These are phyloP conservation scores for Rhodotorula sp. DNA, from an alignment of 1,284 basidiomycete species.

Conservation along the genomic window DNA sequence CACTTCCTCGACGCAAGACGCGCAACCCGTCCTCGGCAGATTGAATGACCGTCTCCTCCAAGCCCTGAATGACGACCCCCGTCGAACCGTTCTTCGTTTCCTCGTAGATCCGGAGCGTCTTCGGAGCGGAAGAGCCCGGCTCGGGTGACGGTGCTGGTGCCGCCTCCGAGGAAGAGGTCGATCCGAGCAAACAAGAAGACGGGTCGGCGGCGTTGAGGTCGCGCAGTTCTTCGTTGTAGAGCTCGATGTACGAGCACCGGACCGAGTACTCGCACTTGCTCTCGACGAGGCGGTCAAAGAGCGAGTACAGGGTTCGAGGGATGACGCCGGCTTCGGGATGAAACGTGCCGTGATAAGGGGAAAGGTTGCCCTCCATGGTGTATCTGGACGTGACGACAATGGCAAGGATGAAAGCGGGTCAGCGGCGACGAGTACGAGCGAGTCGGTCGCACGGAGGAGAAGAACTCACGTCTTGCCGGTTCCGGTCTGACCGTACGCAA, in stretches of 20 bases:
- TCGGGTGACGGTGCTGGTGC: slow-evolving; percentile 54
- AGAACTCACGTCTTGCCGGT: slow-evolving; percentile 96
- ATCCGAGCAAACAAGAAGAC: slow-evolving; percentile 7
- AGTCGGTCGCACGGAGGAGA: no score
- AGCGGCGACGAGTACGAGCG: no score
- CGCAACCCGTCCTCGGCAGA: slow-evolving; percentile 80
- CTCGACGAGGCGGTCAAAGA: slow-evolving; percentile 79
- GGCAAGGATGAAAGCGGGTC: not conserved
- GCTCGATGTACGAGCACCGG: slow-evolving; percentile 89
- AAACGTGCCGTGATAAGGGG: slow-evolving; percentile 72
- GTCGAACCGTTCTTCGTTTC: slow-evolving; percentile 68
- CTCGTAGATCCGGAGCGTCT: slow-evolving; percentile 84
- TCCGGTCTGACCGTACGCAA: slow-evolving; percentile 98
- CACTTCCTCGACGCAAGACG: slow-evolving; percentile 81
- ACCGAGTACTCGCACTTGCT: slow-evolving; percentile 81
- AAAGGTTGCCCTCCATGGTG: slow-evolving; percentile 91
- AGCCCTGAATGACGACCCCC: slow-evolving; percentile 81
- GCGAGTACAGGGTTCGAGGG: slow-evolving; percentile 87
- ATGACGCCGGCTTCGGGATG: slow-evolving; percentile 92
- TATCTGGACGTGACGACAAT: slow-evolving; percentile 57
- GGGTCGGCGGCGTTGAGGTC: slow-evolving; percentile 79
- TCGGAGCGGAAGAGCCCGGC: slow-evolving; percentile 53
- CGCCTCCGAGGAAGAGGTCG: not conserved
- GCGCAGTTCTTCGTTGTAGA: slow-evolving; percentile 99
- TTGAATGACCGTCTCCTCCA: slow-evolving; percentile 85